These are phyloP conservation scores for Dalechampia spathulata DNA, from an alignment of 441 rosid species.

Conservation along the genomic window DNA sequence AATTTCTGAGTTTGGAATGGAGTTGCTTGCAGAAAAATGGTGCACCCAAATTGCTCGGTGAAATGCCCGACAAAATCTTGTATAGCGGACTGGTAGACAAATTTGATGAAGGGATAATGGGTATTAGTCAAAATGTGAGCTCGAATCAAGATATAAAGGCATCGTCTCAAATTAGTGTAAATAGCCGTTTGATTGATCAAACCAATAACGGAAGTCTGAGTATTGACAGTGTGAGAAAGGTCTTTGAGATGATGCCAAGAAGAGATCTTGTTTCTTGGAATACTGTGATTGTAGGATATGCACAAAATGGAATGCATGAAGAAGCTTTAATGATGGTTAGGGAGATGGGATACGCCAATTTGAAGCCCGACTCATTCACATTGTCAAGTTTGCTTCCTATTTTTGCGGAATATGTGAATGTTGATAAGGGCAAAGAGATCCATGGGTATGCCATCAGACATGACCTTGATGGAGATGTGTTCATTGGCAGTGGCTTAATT, in stretches of 20 bases:
- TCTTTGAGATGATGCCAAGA: conserved; percentile 30
- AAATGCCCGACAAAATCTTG: conserved; percentile 29
- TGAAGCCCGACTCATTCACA: conserved; percentile 23
- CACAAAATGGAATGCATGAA: conserved; percentile 28
- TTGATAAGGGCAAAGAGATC: conserved; percentile 55
- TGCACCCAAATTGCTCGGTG: conserved; percentile 21
- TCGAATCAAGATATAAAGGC: not conserved
- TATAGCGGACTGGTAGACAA: not conserved
- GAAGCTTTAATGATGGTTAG: conserved; percentile 27
- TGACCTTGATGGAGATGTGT: conserved; percentile 31
- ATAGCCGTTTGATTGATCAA: conserved; percentile 1
- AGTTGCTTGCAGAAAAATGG: not conserved
- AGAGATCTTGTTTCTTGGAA: conserved; percentile 41
- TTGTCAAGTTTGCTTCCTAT: conserved; percentile 26
- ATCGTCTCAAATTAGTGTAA: conserved; percentile 3
- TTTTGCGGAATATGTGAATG: conserved; percentile 31
- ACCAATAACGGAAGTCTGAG: not conserved
- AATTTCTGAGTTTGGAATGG: conserved; percentile 16
- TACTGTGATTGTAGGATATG: conserved; percentile 30
- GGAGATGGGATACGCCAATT: conserved; percentile 24
- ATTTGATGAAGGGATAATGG: not conserved
- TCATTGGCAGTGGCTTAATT: conserved; percentile 34
- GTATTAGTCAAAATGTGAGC: not conserved
- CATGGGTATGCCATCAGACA: conserved; percentile 70
- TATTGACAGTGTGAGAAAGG: conserved; percentile 43